These are phyloP conservation scores for Fraxinus dipetala DNA, from an alignment of 305 asterid species.

Conservation along the genomic window DNA sequence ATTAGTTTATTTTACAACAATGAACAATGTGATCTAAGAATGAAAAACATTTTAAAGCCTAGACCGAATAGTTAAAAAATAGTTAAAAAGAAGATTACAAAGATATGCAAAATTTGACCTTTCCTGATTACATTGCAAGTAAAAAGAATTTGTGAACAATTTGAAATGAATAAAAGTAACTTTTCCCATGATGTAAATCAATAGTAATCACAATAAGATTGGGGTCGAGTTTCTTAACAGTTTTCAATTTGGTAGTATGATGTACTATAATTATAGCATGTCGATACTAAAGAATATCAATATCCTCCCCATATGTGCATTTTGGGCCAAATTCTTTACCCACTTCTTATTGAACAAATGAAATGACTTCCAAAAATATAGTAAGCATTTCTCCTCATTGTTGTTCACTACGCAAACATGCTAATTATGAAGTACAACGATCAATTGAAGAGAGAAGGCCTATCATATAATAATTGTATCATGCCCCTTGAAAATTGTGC, in stretches of 20 bases:
- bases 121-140: not conserved
- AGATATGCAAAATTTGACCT: not conserved
- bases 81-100: not conserved
- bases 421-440: not conserved
- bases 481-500: not conserved
- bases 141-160: not conserved
- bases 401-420: not conserved
- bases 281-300: not conserved
- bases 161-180: not conserved
- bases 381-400: not conserved
- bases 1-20: not conserved
- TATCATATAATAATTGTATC: not conserved
- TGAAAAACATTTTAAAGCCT: not conserved
- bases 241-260: not conserved
- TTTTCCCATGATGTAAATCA: not conserved
- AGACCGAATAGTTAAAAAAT: not conserved
- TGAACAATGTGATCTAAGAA: not conserved
- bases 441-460: not conserved
- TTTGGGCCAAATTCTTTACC: not conserved
- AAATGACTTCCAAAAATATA: not conserved
- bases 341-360: not conserved
- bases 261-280: not conserved
- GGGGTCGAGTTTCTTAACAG: not conserved
- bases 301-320: not conserved
- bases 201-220: not conserved